Percentiles rank a stretch among this genome's conserved stretches.
Conservation (phyloP, 805 yeast species). For the Pichia sporocuriosa region DNA sequence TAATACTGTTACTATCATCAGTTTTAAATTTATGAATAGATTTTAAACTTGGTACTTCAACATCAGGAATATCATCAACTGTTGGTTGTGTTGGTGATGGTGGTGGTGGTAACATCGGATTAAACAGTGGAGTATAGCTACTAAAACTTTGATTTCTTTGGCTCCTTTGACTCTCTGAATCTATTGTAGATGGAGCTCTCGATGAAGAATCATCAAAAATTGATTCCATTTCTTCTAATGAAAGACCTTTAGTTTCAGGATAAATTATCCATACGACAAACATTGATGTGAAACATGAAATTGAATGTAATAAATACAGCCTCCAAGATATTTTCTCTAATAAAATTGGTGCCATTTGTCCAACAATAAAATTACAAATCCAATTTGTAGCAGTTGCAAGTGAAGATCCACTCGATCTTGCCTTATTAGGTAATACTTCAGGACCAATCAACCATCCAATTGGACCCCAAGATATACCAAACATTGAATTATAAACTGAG, state of each 20-base stretch:
- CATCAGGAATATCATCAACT: conserved; percentile 13
- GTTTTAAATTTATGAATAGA: conserved; percentile 31
- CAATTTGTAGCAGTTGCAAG: conserved; percentile 88
- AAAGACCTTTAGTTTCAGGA: conserved; percentile 88
- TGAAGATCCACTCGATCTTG: conserved; percentile 86
- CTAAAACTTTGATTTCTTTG: neutral
- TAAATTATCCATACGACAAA: conserved; percentile 63
- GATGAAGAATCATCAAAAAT: conserved; percentile 50
- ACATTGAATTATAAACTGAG: conserved; percentile 71
- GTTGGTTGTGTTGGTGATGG: too few relatives aligned
- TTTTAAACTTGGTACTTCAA: conserved; percentile 33
- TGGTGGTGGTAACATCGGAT: too few relatives aligned
- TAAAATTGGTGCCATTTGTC: conserved; percentile 83
- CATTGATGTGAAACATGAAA: conserved; percentile 68
- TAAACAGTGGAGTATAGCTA: neutral
- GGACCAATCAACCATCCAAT: conserved; percentile 80
- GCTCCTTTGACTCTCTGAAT: too few relatives aligned
- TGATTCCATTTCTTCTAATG: conserved; percentile 87
- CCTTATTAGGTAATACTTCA: conserved; percentile 77
- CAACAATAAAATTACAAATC: conserved; percentile 88
- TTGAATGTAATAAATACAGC: conserved; percentile 74
- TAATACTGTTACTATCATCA: conserved; percentile 29
- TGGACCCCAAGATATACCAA: conserved; percentile 93
- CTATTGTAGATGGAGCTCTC: neutral
- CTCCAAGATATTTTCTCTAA: conserved; percentile 74